phyloP scores from a whole-genome alignment of 1,139 yeast genomes.

The Candida buenavistaensis region DNA sequence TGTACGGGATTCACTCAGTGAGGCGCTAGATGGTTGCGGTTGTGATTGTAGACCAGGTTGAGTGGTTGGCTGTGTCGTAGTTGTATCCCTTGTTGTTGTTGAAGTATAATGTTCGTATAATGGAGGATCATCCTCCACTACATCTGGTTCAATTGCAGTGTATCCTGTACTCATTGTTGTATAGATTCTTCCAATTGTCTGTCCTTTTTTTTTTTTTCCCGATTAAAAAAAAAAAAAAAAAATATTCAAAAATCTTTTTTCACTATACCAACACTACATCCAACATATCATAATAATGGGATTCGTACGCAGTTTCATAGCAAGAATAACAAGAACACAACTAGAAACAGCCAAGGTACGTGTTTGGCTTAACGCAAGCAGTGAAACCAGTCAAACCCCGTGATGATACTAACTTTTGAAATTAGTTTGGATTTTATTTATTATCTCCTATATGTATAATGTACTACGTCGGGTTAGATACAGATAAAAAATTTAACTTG shows the following conservation, averaged over 20 bases:
- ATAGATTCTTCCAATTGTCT: neutral
- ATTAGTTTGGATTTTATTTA: constrained; percentile 77
- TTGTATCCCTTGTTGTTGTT: constrained; percentile 1
- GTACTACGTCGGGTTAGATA: constrained; percentile 89
- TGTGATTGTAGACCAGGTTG: constrained; percentile 1
- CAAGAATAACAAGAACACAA: constrained; percentile 54
- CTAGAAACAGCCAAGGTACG: constrained; percentile 69
- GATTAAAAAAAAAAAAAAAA: too few species aligned
- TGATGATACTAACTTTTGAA: too few species aligned
- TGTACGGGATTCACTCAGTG: constrained; percentile 13
- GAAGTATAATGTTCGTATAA: constrained; percentile 2
- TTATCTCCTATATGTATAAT: constrained; percentile 84
- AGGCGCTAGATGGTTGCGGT: constrained; percentile 12
- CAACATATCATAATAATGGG: constrained; percentile 3
- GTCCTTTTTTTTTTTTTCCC: neutral
- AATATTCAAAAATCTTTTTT: too few species aligned
- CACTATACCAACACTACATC: neutral
- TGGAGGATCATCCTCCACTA: constrained; percentile 13
- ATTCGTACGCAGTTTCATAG: constrained; percentile 24
- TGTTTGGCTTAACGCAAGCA: too few species aligned
- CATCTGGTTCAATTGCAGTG: constrained; percentile 34
- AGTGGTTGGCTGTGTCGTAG: constrained; percentile 7
- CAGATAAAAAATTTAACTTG: constrained; percentile 83
- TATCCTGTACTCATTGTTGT: constrained; percentile 16
- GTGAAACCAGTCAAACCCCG: too few species aligned